Base-by-base conservation (phyloP, 2,329 filamentous ascomycete species). In the Zopfia rhizophila region DNA sequence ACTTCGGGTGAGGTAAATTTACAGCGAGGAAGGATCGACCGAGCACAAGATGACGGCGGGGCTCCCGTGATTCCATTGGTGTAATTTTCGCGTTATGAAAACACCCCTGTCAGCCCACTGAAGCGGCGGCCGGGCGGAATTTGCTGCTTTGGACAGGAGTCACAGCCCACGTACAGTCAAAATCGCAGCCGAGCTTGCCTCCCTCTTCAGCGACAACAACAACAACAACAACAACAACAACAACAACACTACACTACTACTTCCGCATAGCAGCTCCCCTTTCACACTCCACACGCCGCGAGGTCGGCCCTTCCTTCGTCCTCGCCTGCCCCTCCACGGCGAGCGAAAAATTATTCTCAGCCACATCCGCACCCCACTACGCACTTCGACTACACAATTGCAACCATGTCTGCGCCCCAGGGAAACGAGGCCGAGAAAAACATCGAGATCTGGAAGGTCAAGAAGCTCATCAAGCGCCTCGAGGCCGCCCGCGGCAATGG, bases 401-500 rank as follows among this genome's bases (percentile, higher is more conserved):
- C 66, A 56, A 57, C 58, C 65, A 70, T 70, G 66, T 68, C 65
- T 54, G 62, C 65, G 45, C 66, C 61, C 46, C 86, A 90, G 78
- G 85, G 85, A 74, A 92, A 88, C 79, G 94, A 97, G 78, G 93
- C 93, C 65, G 94, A 99, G 85, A 97, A 97, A 85, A 99, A 97
- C 77, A 88, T 88, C 60, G 85, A 88, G 76, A 88, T 88, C 80
- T 92, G 89, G 90, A 97, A 99, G 88, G 92, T 99, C 72, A 99
- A 99, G 85, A 99, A 99, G 83, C 82, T 99, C 72, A 96, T 99
- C 80, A 99, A 97, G 80, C 90, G 94, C 68, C 90, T 99, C 66
- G 94, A 97, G 78, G 89, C 91, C 55, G 95, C 95, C 63, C 85
- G 95, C 74, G 94, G 94, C 74, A 99, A 99, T 85, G 94, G 94